Base-by-base conservation (phyloP, 192 early-diverging fungal species). In the Linnemannia hyalina region DNA sequence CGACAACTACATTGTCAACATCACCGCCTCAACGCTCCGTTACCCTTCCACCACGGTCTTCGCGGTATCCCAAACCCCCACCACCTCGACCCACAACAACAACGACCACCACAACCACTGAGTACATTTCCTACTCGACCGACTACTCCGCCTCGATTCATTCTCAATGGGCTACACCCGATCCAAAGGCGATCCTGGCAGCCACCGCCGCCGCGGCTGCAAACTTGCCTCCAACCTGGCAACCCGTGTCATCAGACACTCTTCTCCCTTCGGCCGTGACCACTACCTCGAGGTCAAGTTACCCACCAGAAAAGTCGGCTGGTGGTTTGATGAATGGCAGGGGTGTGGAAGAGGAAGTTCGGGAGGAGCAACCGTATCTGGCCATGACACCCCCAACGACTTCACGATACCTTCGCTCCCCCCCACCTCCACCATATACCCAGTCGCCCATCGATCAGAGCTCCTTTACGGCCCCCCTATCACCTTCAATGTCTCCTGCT, bases 371-470 rank as follows among this genome's bases (percentile, higher is more conserved):
- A 38, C 83, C 70, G 26, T 80, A 85, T 35, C 60, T 85, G 20
- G 83, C 83, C 2, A 68, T 69, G 2, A 22, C 82, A 9, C 68
- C 69, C 13, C 74, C 74, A 36, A 35, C 47, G 15, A 23, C 68
- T 32, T 75, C 82, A 10, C 60, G 60, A 72, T 76, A 77, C 32
- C 57, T 42, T 26, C 83, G 70, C 4, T 80, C 83, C 0, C 78
- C 78, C 5, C 83, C 78, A 3, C 83, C 83, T 35, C 83, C 83
- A 35, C 83, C 83, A 54, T 85, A 85, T 78, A 83, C 76, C 26
- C 76, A 73, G 20, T 70, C 73, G 23, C 22, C 49, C n/a, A 52
- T 52, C 5, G 76, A 73, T 18, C 70, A 74, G 13, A 60, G 23
- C 36, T 52, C n/a, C 8, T 47, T 26, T 22, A 38, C 77, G 1